These are phyloP conservation scores for Rhododendron ferrugineum DNA, from an alignment of 148 eudicot species.

Conservation along the genomic window DNA sequence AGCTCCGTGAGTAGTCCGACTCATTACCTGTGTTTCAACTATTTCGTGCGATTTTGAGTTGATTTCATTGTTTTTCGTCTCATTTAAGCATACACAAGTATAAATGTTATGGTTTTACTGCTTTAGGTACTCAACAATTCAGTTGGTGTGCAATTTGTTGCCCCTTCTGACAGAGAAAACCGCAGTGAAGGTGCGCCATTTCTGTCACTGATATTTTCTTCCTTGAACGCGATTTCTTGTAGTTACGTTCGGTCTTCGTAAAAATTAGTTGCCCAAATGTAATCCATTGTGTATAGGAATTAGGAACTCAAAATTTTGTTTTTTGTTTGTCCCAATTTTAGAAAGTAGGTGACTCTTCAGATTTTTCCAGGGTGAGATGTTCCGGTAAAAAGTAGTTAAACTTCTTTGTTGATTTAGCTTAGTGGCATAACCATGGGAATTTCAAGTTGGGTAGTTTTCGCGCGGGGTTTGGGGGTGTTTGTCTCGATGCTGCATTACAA, in stretches of 20 bases:
- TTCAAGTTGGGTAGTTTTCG: not conserved
- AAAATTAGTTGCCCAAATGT: not conserved
- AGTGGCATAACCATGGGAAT: not conserved
- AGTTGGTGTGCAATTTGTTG: not conserved
- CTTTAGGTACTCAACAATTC: not conserved
- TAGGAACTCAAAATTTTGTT: not conserved
- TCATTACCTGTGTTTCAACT: not conserved
- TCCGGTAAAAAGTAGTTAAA: not conserved
- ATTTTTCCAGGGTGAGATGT: not conserved
- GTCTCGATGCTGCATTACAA: not conserved
- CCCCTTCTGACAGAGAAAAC: not conserved
- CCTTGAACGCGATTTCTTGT: not conserved
- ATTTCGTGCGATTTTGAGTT: not conserved
- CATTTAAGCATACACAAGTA: too few species aligned
- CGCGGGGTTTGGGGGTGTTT: not conserved
- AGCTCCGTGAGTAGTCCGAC: conserved; percentile 3
- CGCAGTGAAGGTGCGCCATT: conserved; percentile 10
- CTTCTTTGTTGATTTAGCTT: not conserved
- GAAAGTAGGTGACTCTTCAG: not conserved
- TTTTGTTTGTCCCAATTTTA: not conserved
- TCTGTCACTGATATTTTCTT: not conserved
- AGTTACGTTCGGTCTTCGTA: not conserved
- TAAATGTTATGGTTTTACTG: not conserved
- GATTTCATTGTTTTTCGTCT: not conserved
- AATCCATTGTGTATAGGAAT: not conserved